Percentiles rank a stretch among this genome's conserved stretches.
Evolutionary conservation across 2,329 filamentous ascomycete species (phyloP).

Genomic region (Ampelomyces quisqualis): DNA sequence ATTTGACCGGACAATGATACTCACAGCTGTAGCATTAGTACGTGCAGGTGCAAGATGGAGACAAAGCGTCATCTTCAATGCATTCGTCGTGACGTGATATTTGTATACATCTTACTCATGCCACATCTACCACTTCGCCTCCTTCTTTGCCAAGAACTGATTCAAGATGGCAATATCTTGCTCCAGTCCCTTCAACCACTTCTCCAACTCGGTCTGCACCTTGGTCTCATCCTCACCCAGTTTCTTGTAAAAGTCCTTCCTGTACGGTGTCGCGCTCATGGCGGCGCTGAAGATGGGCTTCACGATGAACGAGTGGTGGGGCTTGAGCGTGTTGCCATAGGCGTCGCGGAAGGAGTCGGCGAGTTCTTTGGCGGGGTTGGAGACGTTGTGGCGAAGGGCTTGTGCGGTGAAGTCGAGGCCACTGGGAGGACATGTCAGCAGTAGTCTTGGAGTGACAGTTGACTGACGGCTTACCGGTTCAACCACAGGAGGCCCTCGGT

Average conservation of each 20-base stretch:
- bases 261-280: conserved; percentile 90
- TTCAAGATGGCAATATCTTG: conserved; percentile 76
- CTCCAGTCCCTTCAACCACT: conserved; percentile 77
- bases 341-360: conserved; percentile 81
- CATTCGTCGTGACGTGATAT: background rate
- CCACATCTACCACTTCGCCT: conserved; percentile 33
- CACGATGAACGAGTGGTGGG: conserved; percentile 83
- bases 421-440: conserved; percentile 50
- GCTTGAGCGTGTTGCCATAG: conserved; percentile 85
- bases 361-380: conserved; percentile 71
- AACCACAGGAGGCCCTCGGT: conserved; percentile 92
- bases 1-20: too few species aligned
- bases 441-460: conserved; percentile 2
- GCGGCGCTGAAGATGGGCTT: conserved; percentile 92
- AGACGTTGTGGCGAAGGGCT: conserved; percentile 75
- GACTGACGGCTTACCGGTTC: conserved; percentile 63
- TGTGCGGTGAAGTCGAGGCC: conserved; percentile 92
- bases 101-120: background rate
- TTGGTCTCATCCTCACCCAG: conserved; percentile 67
- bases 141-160: conserved; percentile 50
- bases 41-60: background rate
- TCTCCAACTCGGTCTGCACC: conserved; percentile 63
- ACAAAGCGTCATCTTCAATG: background rate
- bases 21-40: too few species aligned
- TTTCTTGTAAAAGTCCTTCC: conserved; percentile 90